Evolutionary conservation across 179 eudicot species (phyloP), one percentile per base, ranked within the genome.

Genomic region (Dionaea muscipula): DNA sequence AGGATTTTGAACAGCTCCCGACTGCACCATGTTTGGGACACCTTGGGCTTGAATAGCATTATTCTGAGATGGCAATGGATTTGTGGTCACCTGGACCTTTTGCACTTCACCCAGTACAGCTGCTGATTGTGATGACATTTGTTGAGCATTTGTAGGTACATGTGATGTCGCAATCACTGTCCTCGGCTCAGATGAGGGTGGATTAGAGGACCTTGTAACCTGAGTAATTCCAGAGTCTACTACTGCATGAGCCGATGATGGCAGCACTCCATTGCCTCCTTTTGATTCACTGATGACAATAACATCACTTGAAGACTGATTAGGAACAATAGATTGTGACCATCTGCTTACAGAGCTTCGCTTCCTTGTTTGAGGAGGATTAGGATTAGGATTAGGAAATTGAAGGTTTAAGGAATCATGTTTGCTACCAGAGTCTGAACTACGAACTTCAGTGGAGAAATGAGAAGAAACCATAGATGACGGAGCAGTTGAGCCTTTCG

Each of bases 371-470:
- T 63, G 62, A 27, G 78, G 53, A 41, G 70, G 55, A 57, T 48
- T 76, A 12, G 62, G 68, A 26, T 46, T 71, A 24, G 94, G 90
- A 3, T 94, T 83, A 44, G 95, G 89, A 62, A 90, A 81, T 36
- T 86, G 95, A 47, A 80, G 82, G 51, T 59, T 81, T n/a, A 69
- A 49, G 10, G 65, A 59, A 44, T 71, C 91, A 66, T 61, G 59
- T 55, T 78, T 72, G 22, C 46, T 38, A 36, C 59, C 59, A 24
- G 46, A n/a, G 26, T 62, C 78, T 33, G 72, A 55, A 53, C 61
- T 52, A 65, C 63, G 58, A 53, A 48, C 60, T 36, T 63, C 68
- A 40, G 69, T 64, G 24, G 82, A 57, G 55, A 26, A 53, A 43
- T 67, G 74, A 26, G 85, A 26, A 40, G 58, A 54, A 47, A 68